These are phyloP conservation scores for Rosa multiflora DNA, from an alignment of 306 rosid genomes.

Conservation along the genomic window DNA sequence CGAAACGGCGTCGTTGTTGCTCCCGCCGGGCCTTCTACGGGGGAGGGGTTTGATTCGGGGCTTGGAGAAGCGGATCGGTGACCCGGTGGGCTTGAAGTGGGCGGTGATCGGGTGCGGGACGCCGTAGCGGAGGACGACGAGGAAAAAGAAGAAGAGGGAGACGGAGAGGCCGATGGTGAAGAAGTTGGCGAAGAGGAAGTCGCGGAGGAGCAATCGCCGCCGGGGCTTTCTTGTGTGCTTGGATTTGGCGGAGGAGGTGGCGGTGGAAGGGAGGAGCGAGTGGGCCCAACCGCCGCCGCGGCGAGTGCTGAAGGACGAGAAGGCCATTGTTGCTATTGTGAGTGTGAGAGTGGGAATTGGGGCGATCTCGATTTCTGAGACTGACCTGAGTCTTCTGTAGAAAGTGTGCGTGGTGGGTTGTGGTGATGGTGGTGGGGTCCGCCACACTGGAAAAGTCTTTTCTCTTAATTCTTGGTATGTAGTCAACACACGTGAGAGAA, in stretches of 20 bases:
- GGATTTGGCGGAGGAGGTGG: constrained; percentile 59
- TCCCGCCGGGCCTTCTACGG: constrained; percentile 39
- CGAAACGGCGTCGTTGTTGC: constrained; percentile 10
- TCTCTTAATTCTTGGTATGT: too few species aligned
- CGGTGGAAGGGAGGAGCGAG: constrained; percentile 56
- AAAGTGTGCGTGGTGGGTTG: not conserved
- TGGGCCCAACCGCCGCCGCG: constrained; percentile 76
- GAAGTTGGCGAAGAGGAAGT: constrained; percentile 73
- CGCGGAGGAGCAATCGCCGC: constrained; percentile 51
- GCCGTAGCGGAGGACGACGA: constrained; percentile 66
- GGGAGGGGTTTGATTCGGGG: constrained; percentile 36
- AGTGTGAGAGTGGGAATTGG: too few species aligned
- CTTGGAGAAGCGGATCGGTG: constrained; percentile 27
- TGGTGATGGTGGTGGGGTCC: not conserved
- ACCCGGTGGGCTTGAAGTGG: constrained; percentile 37
- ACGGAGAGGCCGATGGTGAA: constrained; percentile 68
- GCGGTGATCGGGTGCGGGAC: constrained; percentile 70
- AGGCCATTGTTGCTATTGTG: not conserved
- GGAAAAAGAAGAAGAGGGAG: constrained; percentile 60
- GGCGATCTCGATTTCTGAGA: not conserved
- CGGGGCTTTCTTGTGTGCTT: constrained; percentile 62
- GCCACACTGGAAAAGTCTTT: not conserved
- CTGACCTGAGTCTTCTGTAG: not conserved
- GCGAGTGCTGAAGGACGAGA: constrained; percentile 36
- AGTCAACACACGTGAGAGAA: not conserved